Evolutionary conservation across 23 red algal species (phyloP), one percentile per base, ranked within the genome.

Genomic region (Gracilaria gracilis): DNA sequence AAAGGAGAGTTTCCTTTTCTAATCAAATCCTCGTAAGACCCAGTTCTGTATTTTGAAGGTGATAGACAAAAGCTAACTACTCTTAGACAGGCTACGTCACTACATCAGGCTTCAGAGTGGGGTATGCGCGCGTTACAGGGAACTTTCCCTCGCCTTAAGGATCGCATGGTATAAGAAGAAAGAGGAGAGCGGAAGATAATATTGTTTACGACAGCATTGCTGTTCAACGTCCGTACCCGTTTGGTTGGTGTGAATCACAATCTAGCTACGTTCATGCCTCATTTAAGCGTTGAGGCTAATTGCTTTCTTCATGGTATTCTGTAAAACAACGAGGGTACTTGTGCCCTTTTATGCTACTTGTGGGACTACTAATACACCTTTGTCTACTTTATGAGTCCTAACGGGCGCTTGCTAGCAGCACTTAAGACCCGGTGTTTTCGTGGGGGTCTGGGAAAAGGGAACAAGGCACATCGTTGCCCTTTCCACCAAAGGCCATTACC

Each of bases 191-290:
- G 51, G 12, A 85, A 85, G 38, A 24, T 85, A 9, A 66, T 85
- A 12, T n/a, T 85, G 0, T 39, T 31, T 9, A 49, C 15, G 17
- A 13, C 27, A 21, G 49, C 64, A 32, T 35, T 69, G 14, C 27
- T 88, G 17, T 88, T 76, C 20, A 88, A 88, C 35, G 0, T 75
- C 8, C 23, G 84, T 0, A 51, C 84, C 29, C n/a, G 47, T 0
- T 32, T 88, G 67, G 66, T 88, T 44, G 36, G 84, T 15, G 14
- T 88, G 29, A 75, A 75, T 75, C 84, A 75, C 44, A 54, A 54
- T 29, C 31, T 58, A 19, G 40, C n/a, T 33, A 73, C 84, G 0
- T 88, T 67, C 55, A 88, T 88, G 70, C 84, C 84, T 0, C 53
- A 57, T 54, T 66, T 88, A n/a, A 53, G 67, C 36, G 38, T 54